Evolutionary conservation across 495 filamentous ascomycete genomes (phyloP), one percentile per base, ranked within the genome.

Genomic region (Lasiosphaeria ovina): DNA sequence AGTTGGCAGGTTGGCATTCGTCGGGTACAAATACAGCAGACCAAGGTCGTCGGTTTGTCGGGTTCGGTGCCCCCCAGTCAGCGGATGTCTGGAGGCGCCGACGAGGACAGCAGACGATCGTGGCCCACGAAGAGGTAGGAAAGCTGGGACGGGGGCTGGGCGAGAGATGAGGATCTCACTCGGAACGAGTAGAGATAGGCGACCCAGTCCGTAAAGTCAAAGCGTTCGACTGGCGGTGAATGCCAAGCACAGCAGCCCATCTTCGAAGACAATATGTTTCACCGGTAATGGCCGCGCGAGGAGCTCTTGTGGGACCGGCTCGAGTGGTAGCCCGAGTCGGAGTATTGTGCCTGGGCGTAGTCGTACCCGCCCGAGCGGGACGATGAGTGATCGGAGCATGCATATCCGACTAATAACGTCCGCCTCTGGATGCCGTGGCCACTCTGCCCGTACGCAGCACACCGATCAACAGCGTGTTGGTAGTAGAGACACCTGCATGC

Each of bases 401-500:
- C 81, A 64, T 92, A 92, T 14, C 91, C 91, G 50, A 94, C 91
- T 7, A 91, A 74, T 54, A 95, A 85, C n/a, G 85, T 89, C 66
- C 86, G 86, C 71, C 89, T 86, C 62, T 91, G 84, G 56, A 92
- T 79, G 33, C 63, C 59, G 67, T 95, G 91, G 54, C 86, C 87
- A 51, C 83, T 81, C 60, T 87, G 84, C 40, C 87, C 86, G 66
- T 89, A 89, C 12, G 84, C 79, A 35, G 83, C 74, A 69, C 91
- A 96, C 55, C 88, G 86, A 66, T 96, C 91, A 61, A 93, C 77
- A 48, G 87, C 84, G 72, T 96, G 91, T 61, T 86, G 80, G 80
- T 90, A 89, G 81, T 94, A 94, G 68, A 90, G 77, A 74, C 91
- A 96, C 60, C 85, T 79, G 84, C 91, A 96, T 57, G 86, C 90